Evolutionary conservation across 2,329 filamentous ascomycete species (phyloP), one percentile per base, ranked within the genome.

Genomic region (Drechmeria coniospora): DNA sequence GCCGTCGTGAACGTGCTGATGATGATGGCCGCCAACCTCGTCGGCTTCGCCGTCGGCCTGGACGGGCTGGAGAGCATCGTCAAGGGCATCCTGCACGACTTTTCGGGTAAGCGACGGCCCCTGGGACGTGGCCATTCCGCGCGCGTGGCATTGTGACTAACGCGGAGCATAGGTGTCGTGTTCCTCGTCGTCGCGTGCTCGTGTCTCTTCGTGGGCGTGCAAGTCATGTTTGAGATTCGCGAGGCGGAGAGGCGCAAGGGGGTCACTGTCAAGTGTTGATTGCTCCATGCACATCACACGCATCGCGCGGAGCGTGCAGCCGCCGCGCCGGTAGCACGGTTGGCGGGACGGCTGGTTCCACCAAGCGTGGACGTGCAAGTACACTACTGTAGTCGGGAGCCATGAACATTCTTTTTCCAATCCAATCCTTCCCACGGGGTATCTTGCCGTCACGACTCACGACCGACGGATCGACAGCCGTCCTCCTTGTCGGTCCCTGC

Each of bases 191-290:
- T 63, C 3, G 79, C 83, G 4, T 87, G 74, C 44, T 55, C 52
- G n/a, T 73, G 70, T 23, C 53, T 95, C 7, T 98, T 93, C 48
- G 73, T 86, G 1, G 86, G 79, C 15, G 69, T 79, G 23, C 87
- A 95, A 57, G 60, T 94, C 45, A 98, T 98, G 90, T 94, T 95
- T 59, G 90, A 98, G 60, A 68, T 92, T 40, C 65, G 90, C 28
- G 82, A 94, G 57, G 64, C 67, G 23, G 90, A 98, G 61, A 71
- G 74, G 54, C 68, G 87, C 42, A 72, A 70, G 40, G 90, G 90
- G 1, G 77, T 94, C 32, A 66, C 71, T 40, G 50, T 94, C 52
- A 93, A 82, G 57, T 95, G 83, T 50, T 92, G 52, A 36, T 14
- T 10, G 17, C 5, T n/a, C n/a, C n/a, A n/a, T n/a, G n/a, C n/a